These are phyloP conservation scores for Tolypocladium ovalisporum DNA, from an alignment of 2,329 filamentous ascomycete genomes.

Conservation along the genomic window DNA sequence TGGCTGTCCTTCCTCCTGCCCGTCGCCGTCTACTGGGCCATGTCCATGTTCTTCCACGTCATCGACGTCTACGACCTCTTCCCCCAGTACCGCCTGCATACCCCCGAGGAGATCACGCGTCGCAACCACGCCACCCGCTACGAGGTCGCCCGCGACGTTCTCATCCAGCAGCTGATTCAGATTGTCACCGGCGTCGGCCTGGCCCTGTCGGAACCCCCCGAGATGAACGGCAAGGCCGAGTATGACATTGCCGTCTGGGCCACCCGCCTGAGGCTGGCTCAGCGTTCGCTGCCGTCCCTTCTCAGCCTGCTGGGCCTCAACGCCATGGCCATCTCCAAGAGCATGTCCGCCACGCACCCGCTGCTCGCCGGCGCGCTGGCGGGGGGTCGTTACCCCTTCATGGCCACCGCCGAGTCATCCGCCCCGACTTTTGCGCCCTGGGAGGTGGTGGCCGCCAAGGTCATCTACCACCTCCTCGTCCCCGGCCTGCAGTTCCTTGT, in stretches of 20 bases:
- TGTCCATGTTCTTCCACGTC: constrained; percentile 78
- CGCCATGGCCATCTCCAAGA: constrained; percentile 63
- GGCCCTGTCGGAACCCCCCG: constrained; percentile 59
- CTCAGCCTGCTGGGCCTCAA: constrained; percentile 68
- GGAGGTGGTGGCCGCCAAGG: constrained; percentile 66
- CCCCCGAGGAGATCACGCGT: constrained; percentile 78
- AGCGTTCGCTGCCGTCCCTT: constrained; percentile 64
- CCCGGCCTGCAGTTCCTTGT: constrained; percentile 67
- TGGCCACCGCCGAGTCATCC: constrained; percentile 45
- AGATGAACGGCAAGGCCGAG: constrained; percentile 65
- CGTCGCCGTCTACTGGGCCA: constrained; percentile 75
- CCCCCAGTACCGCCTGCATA: constrained; percentile 87
- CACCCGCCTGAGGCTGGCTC: constrained; percentile 65
- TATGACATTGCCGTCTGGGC: constrained; percentile 90
- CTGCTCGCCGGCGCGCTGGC: constrained; percentile 64
- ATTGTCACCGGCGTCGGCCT: constrained; percentile 58
- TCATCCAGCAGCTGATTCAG: constrained; percentile 88
- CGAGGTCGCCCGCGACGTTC: constrained; percentile 81
- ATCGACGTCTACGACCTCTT: constrained; percentile 81
- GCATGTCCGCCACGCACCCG: constrained; percentile 59
- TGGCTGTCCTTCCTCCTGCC: constrained; percentile 67
- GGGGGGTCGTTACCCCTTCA: constrained; percentile 70
- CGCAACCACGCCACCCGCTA: constrained; percentile 78
- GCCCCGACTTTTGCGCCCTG: constrained; percentile 70
- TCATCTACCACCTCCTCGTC: constrained; percentile 69